Evolutionary conservation across 208 protist species (phyloP).

Genomic region (Trichomonas tenax): DNA sequence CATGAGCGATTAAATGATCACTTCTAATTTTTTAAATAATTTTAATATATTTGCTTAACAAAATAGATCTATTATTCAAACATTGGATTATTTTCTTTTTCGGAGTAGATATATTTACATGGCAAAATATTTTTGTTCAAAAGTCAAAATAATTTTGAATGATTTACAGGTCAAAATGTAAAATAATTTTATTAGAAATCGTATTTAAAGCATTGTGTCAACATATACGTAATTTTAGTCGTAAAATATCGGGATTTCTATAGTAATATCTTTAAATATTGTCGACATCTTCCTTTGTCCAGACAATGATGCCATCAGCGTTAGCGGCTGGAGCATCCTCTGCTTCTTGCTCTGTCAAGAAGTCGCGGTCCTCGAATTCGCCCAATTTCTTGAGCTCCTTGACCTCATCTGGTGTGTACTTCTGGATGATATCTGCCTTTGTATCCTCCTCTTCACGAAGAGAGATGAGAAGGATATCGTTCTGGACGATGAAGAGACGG

Average conservation of each 20-base stretch:
- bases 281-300: slow-evolving; percentile 3
- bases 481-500: slow-evolving; percentile 52
- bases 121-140: no score
- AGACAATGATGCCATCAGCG: not conserved
- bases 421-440: slow-evolving; percentile 74
- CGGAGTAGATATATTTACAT: no score
- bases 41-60: no score
- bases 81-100: no score
- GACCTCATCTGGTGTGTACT: slow-evolving; percentile 66
- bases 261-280: not conserved
- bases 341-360: not conserved
- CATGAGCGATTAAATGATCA: no score
- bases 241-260: not conserved
- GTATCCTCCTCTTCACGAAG: slow-evolving; percentile 66
- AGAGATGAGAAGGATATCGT: slow-evolving; percentile 65
- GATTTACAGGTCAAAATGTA: no score
- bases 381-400: slow-evolving; percentile 50
- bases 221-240: no score
- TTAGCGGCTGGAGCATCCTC: not conserved
- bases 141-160: no score
- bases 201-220: no score
- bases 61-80: no score
- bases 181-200: no score
- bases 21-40: no score
- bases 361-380: slow-evolving; percentile 50